A percentile compares a stretch with the other conserved stretches of the same genome.
Evolutionary conservation across 2,329 filamentous ascomycete species (phyloP).

Genomic region (Aaosphaeria arxii): DNA sequence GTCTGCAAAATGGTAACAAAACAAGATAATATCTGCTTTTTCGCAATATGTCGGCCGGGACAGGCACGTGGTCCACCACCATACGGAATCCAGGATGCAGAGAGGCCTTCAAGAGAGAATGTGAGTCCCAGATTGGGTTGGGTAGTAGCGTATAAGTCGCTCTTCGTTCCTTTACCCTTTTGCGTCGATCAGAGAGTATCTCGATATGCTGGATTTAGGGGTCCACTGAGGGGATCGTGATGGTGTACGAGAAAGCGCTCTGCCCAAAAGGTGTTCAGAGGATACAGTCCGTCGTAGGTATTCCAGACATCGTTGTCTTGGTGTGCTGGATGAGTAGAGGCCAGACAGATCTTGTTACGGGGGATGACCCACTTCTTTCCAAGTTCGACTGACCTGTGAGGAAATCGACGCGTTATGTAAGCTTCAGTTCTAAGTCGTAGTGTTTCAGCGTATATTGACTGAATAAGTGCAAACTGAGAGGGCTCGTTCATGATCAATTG

Average conservation of each 20-base stretch:
- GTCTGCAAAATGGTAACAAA: slow-evolving; percentile 10
- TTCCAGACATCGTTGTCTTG: slow-evolving; percentile 30
- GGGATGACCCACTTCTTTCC: slow-evolving; percentile 25
- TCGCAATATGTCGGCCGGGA: slow-evolving; percentile 37
- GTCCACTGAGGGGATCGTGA: background rate
- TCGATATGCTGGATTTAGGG: no score
- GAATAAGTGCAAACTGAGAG: slow-evolving; percentile 18
- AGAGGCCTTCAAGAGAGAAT: background rate
- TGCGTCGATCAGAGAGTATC: no score
- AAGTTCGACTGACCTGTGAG: slow-evolving; percentile 14
- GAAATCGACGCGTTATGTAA: slow-evolving; percentile 13
- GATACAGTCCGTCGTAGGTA: slow-evolving; percentile 13
- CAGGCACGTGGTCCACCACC: slow-evolving; percentile 31
- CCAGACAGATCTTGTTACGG: slow-evolving; percentile 18
- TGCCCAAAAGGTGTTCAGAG: slow-evolving; percentile 32
- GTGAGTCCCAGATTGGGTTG: background rate
- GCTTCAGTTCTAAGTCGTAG: slow-evolving; percentile 23
- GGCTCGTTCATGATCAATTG: slow-evolving; percentile 7
- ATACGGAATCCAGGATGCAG: slow-evolving; percentile 28
- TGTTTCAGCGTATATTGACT: slow-evolving; percentile 37
- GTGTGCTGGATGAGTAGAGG: slow-evolving; percentile 20
- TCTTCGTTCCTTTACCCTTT: no score
- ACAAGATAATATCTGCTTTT: slow-evolving; percentile 31
- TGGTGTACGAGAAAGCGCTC: slow-evolving; percentile 26
- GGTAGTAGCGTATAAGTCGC: background rate